Conservation (phyloP, 805 yeast species). For the Candida pseudoglaebosa region DNA sequence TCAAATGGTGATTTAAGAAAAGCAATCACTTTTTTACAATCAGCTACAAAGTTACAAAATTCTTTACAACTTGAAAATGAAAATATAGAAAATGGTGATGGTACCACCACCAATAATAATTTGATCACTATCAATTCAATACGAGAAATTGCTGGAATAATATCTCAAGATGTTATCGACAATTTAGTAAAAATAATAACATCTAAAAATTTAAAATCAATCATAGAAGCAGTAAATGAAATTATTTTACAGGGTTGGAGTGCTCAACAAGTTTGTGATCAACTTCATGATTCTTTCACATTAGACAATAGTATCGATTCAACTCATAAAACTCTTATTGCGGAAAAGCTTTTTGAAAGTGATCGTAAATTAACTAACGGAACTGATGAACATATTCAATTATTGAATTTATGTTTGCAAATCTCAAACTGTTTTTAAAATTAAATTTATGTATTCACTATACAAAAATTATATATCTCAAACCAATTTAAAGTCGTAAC, state of each 20-base stretch:
- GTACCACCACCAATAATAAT: constrained; percentile 25
- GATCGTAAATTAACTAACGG: constrained; percentile 79
- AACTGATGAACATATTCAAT: constrained; percentile 81
- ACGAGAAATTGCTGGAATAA: constrained; percentile 74
- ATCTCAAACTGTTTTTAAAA: constrained; percentile 19
- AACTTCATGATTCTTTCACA: constrained; percentile 65
- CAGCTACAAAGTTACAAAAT: constrained; percentile 60
- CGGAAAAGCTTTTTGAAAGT: constrained; percentile 64
- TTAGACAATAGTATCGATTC: constrained; percentile 49
- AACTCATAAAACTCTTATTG: constrained; percentile 58
- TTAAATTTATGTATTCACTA: background rate
- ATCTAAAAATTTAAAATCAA: constrained; percentile 21
- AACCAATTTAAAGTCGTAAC: background rate
- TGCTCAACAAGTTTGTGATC: constrained; percentile 65
- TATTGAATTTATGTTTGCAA: constrained; percentile 55
- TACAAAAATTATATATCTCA: background rate
- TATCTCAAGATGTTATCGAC: constrained; percentile 48
- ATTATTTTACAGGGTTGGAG: constrained; percentile 71
- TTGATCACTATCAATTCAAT: constrained; percentile 45
- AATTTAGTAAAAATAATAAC: constrained; percentile 34
- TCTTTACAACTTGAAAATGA: constrained; percentile 29
- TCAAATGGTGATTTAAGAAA: constrained; percentile 89
- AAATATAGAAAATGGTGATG: constrained; percentile 20
- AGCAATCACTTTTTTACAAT: constrained; percentile 86
- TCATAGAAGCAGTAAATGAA: constrained; percentile 45